These are phyloP conservation scores for Rhizophlyctis rosea DNA, from an alignment of 192 early-diverging fungal genomes.

Conservation along the genomic window DNA sequence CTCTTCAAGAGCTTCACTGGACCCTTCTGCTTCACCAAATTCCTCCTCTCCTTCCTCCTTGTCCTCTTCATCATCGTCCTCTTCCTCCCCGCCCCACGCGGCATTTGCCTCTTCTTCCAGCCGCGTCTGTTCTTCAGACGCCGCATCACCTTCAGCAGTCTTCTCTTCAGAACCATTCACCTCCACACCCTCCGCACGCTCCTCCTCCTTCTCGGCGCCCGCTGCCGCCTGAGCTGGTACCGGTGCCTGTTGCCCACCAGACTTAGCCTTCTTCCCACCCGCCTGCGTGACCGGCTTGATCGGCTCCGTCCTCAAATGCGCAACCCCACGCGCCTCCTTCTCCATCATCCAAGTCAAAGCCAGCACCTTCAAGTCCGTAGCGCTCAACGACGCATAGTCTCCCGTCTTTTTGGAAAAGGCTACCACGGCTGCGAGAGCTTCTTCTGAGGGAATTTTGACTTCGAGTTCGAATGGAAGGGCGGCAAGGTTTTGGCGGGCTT, in stretches of 20 bases:
- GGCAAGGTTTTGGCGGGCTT: constrained; percentile 59
- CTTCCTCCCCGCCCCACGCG: neutral
- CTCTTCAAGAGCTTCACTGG: constrained; percentile 24
- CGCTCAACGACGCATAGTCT: constrained; percentile 76
- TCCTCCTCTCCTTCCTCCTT: constrained; percentile 8
- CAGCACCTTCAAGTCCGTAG: constrained; percentile 84
- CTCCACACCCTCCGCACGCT: neutral
- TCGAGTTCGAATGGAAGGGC: constrained; percentile 63
- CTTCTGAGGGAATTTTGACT: constrained; percentile 57
- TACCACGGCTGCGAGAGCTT: constrained; percentile 63
- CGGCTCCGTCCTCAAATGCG: constrained; percentile 70
- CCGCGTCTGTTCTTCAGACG: neutral
- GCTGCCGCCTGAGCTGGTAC: neutral
- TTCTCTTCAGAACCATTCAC: neutral
- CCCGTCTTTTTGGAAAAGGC: constrained; percentile 89
- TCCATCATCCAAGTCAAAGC: constrained; percentile 88
- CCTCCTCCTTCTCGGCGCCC: constrained; percentile 10
- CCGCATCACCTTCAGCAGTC: neutral
- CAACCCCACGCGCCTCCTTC: constrained; percentile 62
- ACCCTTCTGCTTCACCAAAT: constrained; percentile 6
- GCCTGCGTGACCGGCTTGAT: neutral
- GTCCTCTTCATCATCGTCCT: constrained; percentile 12
- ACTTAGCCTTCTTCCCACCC: too few relatives aligned
- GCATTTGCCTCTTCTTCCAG: too few relatives aligned
- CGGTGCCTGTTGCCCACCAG: too few relatives aligned